Conservation (phyloP, 345 rosid species). For the Barbarea vulgaris region DNA sequence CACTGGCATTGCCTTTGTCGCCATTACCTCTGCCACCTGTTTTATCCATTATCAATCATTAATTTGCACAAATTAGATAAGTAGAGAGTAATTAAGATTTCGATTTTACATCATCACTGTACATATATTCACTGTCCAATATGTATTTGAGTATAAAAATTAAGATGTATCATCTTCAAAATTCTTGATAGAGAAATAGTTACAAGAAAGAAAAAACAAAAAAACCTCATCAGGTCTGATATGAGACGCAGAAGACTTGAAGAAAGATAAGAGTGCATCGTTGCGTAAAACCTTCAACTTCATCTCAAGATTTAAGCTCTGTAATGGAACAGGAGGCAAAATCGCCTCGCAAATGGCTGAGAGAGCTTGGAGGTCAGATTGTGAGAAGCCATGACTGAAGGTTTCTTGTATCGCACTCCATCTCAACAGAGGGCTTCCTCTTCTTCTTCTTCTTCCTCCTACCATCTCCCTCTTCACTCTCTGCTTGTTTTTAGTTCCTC, state of each 20-base stretch:
- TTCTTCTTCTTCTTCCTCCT: conserved; percentile 28
- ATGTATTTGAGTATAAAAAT: too few relatives aligned
- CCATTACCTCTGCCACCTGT: conserved; percentile 73
- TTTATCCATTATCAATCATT: background rate
- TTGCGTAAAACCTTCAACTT: conserved; percentile 38
- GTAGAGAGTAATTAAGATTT: background rate
- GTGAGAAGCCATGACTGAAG: conserved; percentile 66
- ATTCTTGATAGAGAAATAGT: background rate
- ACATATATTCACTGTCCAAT: too few relatives aligned
- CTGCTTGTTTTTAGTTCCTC: background rate
- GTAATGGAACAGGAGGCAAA: conserved; percentile 59
- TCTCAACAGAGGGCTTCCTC: conserved; percentile 56
- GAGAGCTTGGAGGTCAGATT: conserved; percentile 61
- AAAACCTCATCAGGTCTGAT: conserved; percentile 65
- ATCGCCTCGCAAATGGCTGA: conserved; percentile 67
- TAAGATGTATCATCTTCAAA: background rate
- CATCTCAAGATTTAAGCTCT: conserved; percentile 30
- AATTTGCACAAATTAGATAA: background rate
- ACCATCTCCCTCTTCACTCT: conserved; percentile 13
- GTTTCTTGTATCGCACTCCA: conserved; percentile 42
- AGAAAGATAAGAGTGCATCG: conserved; percentile 51
- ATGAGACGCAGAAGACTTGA: conserved; percentile 58
- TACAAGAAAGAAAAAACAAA: background rate
- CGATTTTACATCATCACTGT: background rate
- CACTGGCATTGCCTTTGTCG: conserved; percentile 45